Conservation (phyloP, 1,284 basidiomycete genomes). For the Acaromyces ingoldii region DNA sequence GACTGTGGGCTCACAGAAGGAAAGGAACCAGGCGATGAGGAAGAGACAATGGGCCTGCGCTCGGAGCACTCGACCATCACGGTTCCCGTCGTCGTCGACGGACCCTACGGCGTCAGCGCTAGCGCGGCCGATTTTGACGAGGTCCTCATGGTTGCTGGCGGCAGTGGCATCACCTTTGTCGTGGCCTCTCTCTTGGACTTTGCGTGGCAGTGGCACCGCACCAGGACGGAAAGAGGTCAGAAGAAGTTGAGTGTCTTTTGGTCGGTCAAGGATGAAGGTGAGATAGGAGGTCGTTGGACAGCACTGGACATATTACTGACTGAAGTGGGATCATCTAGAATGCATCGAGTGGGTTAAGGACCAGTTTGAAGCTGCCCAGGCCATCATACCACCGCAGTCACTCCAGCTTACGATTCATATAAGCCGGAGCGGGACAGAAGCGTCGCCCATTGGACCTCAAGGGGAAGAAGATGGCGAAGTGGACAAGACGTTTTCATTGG, state of each 20-base stretch:
- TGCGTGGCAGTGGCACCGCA: slow-evolving; percentile 2
- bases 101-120: slow-evolving; percentile 31
- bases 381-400: not conserved
- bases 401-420: not conserved
- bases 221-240: not conserved
- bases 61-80: not conserved
- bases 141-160: slow-evolving; percentile 59
- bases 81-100: slow-evolving; percentile 24
- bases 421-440: not conserved
- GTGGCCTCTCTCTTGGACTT: slow-evolving; percentile 28
- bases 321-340: no score
- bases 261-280: no score
- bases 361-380: slow-evolving; percentile 1
- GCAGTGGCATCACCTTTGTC: slow-evolving; percentile 59
- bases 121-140: slow-evolving; percentile 14
- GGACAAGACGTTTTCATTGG: not conserved
- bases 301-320: no score
- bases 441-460: not conserved
- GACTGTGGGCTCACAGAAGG: no score
- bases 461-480: not conserved
- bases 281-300: no score
- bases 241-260: not conserved
- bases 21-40: no score
- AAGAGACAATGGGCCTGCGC: not conserved
- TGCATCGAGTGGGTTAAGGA: not conserved